Conservation (phyloP, 2,329 filamentous ascomycete species). For the Piedraia hortae region DNA sequence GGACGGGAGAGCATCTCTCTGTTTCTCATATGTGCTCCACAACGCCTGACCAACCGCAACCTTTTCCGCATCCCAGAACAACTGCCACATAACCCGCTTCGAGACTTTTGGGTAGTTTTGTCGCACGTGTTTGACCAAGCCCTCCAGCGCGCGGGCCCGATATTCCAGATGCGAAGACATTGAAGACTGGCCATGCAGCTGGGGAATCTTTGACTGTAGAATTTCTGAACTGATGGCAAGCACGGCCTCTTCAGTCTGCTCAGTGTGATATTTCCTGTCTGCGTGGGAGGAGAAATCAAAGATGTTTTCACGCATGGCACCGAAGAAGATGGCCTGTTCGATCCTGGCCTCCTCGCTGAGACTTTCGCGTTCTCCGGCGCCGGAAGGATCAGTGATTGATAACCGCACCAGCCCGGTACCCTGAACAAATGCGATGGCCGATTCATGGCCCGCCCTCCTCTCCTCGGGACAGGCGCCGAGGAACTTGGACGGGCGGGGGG, state of each 20-base stretch:
- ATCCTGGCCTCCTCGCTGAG: slow-evolving; percentile 71
- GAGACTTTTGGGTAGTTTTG: slow-evolving; percentile 36
- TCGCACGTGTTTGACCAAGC: slow-evolving; percentile 44
- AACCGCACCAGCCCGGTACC: slow-evolving; percentile 30
- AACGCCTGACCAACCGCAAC: slow-evolving; percentile 51
- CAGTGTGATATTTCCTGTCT: slow-evolving; percentile 32
- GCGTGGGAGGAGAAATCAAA: slow-evolving; percentile 50
- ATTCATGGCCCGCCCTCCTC: slow-evolving; percentile 9
- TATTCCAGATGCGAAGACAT: slow-evolving; percentile 50
- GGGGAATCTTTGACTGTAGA: slow-evolving; percentile 45
- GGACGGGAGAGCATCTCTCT: slow-evolving; percentile 17
- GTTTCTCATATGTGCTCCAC: slow-evolving; percentile 55
- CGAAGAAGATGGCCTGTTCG: slow-evolving; percentile 86
- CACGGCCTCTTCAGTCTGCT: slow-evolving; percentile 52
- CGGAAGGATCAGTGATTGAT: slow-evolving; percentile 27
- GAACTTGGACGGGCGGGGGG: slow-evolving; percentile 21
- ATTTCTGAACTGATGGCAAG: slow-evolving; percentile 57
- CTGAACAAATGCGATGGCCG: slow-evolving; percentile 26
- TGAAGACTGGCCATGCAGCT: no score
- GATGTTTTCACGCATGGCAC: slow-evolving; percentile 45
- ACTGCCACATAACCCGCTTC: slow-evolving; percentile 41
- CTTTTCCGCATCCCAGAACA: slow-evolving; percentile 80
- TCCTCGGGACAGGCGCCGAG: slow-evolving; percentile 24
- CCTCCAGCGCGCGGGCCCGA: slow-evolving; percentile 44
- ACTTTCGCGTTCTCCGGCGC: slow-evolving; percentile 24